Evolutionary conservation across 2,329 filamentous ascomycete species (phyloP), one percentile per base, ranked within the genome.

Genomic region (Fusarium tanahbumbuense): DNA sequence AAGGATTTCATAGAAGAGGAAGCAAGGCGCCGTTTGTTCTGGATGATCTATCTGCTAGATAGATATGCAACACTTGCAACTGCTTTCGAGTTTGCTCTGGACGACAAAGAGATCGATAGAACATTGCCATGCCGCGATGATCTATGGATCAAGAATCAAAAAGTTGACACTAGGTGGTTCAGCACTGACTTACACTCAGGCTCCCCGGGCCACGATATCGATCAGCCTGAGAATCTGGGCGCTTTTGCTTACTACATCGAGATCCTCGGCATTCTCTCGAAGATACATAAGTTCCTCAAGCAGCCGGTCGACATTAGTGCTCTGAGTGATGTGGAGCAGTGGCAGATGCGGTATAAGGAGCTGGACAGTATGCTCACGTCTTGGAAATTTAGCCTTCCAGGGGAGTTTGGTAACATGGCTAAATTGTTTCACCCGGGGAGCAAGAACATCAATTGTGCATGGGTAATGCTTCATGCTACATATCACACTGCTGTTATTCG

Each of bases 1-100:
- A 90, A 89, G 53, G 92, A 93, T 66, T 97, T 94, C 79, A 91
- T 97, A 59, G 94, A 97, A 77, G 94, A 97, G 66, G 94, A 98
- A 78, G 92, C 92, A 44, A 86, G 94, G 28, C 87, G 94, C 28
- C 86, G 94, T 27, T 83, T 97, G 2, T 97, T 98, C 79, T 98
- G 94, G 94, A 95, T 97, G 90, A 90, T 97, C 13, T 98, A 97
- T 76, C 82, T 97, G 15, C 85, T 98, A 8, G 94, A 98, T 77
- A 87, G 94, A 52, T 97, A 97, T 76, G 93, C 93, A 1, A 97
- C 94, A 1, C 91, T 97, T 59, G 91, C 93, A 1, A 97, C 94
- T 0, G 93, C 94, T 0, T 97, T 97, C 73, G 93, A 97, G 73
- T 97, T 97, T 77, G 93, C 93, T 1, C 82, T 98, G 20, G 91